Conservation (phyloP, 2,329 filamentous ascomycete genomes). For the Graphilbum fragrans region DNA sequence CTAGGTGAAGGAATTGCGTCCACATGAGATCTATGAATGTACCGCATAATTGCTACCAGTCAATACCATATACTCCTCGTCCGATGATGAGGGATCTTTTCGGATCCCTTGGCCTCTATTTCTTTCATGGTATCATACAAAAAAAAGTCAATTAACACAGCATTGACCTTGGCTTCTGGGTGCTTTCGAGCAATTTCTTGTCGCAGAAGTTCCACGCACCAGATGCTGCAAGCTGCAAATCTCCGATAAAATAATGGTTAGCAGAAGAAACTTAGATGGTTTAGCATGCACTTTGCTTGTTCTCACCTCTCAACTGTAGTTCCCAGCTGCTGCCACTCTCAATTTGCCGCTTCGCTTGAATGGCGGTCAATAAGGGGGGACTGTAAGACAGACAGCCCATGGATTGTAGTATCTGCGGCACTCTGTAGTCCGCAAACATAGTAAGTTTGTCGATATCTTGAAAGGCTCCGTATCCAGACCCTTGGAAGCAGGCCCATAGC, state of each 20-base stretch:
- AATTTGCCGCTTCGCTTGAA: slow-evolving; percentile 53
- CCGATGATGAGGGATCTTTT: slow-evolving; percentile 68
- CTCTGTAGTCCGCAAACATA: slow-evolving; percentile 97
- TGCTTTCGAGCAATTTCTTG: slow-evolving; percentile 66
- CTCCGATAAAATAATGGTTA: neutral
- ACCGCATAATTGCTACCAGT: slow-evolving; percentile 2
- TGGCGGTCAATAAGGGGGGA: slow-evolving; percentile 60
- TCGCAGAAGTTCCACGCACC: slow-evolving; percentile 83
- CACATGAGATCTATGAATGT: no score
- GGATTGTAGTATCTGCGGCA: slow-evolving; percentile 82
- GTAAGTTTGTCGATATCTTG: slow-evolving; percentile 89
- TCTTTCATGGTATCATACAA: slow-evolving; percentile 92
- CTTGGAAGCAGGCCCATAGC: slow-evolving; percentile 90
- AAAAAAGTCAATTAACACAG: slow-evolving; percentile 93
- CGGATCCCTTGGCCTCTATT: slow-evolving; percentile 50
- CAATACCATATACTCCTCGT: slow-evolving; percentile 94
- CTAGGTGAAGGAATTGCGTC: no score
- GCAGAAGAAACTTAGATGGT: neutral
- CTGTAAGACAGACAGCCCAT: slow-evolving; percentile 77
- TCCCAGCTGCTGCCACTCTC: slow-evolving; percentile 68
- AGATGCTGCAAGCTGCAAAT: slow-evolving; percentile 87
- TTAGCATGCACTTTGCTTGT: neutral
- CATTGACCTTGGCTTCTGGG: slow-evolving; percentile 64
- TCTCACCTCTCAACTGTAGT: slow-evolving; percentile 67
- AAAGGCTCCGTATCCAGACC: slow-evolving; percentile 67